Evolutionary conservation across 2,329 filamentous ascomycete genomes (phyloP).

Genomic region (Aureobasidium sp.): DNA sequence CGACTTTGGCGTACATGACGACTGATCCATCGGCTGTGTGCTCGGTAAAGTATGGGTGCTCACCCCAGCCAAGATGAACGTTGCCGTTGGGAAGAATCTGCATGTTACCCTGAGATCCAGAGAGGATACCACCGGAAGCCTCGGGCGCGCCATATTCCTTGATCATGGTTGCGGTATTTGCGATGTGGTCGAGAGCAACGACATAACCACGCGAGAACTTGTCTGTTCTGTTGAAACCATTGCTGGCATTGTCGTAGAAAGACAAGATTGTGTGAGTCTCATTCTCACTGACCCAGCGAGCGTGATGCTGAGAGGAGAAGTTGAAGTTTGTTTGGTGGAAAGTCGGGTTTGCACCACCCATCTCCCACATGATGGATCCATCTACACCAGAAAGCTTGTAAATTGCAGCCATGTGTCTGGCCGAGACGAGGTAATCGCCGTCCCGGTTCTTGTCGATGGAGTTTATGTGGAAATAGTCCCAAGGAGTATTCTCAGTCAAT

Average conservation of each 20-base stretch:
- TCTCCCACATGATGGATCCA: slow-evolving; percentile 41
- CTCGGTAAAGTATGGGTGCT: slow-evolving; percentile 36
- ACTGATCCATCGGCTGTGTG: slow-evolving; percentile 40
- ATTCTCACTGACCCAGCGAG: slow-evolving; percentile 39
- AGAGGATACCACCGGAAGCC: slow-evolving; percentile 33
- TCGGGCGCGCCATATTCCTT: slow-evolving; percentile 43
- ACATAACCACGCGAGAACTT: slow-evolving; percentile 38
- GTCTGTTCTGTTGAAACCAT: slow-evolving; percentile 37
- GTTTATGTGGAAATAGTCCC: slow-evolving; percentile 50
- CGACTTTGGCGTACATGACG: slow-evolving; percentile 47
- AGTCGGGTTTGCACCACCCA: slow-evolving; percentile 41
- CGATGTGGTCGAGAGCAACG: slow-evolving; percentile 37
- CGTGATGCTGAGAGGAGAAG: slow-evolving; percentile 48
- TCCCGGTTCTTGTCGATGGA: slow-evolving; percentile 43
- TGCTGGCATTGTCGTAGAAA: slow-evolving; percentile 47
- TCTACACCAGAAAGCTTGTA: slow-evolving; percentile 41
- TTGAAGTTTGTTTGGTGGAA: slow-evolving; percentile 41
- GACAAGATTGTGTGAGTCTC: slow-evolving; percentile 43
- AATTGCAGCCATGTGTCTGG: slow-evolving; percentile 38
- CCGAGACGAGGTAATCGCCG: slow-evolving; percentile 44
- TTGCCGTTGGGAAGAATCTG: slow-evolving; percentile 48
- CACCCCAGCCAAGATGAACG: slow-evolving; percentile 50
- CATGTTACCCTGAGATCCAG: slow-evolving; percentile 45
- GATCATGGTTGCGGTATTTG: slow-evolving; percentile 38
- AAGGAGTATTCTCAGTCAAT: slow-evolving; percentile 38